phyloP scores from a whole-genome alignment of 139 green algal genomes.

The Volvox africanus region DNA sequence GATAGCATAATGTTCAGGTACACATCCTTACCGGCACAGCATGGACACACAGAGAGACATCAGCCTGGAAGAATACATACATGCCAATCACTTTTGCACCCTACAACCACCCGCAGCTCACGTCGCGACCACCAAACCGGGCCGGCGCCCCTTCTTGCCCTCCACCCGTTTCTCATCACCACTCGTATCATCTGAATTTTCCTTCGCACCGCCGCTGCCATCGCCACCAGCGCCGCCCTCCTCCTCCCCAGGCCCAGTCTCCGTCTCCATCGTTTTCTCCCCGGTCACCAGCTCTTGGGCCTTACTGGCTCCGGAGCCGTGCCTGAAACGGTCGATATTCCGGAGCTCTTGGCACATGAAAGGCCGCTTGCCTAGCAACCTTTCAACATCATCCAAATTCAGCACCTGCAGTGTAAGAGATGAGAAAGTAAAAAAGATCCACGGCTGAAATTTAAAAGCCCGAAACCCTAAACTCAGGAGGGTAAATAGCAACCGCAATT shows the following conservation, averaged over 20 bases:
- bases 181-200: background rate
- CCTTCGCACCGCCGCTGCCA: background rate
- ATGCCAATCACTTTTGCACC: too few species aligned
- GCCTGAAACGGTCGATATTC: conserved; percentile 97
- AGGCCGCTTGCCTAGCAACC: conserved; percentile 93
- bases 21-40: too few species aligned
- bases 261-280: background rate
- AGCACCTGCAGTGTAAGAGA: conserved; percentile 77
- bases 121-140: conserved; percentile 21
- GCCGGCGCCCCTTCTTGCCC: conserved; percentile 26
- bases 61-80: too few species aligned
- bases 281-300: background rate
- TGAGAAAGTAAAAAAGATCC: background rate
- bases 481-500: too few species aligned
- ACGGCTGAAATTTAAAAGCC: too few species aligned
- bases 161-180: background rate
- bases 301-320: background rate
- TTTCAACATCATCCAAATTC: conserved; percentile 89
- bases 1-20: too few species aligned
- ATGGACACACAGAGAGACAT: too few species aligned
- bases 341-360: conserved; percentile 86
- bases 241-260: background rate
- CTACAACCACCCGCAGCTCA: background rate
- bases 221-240: background rate
- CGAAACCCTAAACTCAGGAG: too few species aligned